Percentiles rank a stretch among this genome's conserved stretches.
Conservation (phyloP, 352 stramenopile species). For the Phytophthora foliorum region DNA sequence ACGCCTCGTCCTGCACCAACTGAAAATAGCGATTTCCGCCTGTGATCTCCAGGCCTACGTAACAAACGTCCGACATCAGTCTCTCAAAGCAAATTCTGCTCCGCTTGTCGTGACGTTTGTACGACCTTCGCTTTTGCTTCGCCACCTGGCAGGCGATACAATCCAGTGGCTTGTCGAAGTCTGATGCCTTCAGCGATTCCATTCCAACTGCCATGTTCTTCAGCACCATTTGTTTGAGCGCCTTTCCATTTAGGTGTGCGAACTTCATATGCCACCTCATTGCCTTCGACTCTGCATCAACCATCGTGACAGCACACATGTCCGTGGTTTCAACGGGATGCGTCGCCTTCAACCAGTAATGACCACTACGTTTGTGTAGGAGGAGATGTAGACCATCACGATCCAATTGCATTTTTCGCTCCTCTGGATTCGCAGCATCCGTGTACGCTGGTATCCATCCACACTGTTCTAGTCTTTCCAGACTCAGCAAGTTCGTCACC, state of each 20-base stretch:
- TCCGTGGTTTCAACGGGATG: too few relatives aligned
- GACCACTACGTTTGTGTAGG: too few relatives aligned
- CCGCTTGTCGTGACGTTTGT: not conserved
- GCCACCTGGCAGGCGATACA: not conserved
- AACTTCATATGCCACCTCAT: constrained; percentile 12
- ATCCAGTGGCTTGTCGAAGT: not conserved
- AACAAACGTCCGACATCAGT: constrained; percentile 7
- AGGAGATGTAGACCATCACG: too few relatives aligned
- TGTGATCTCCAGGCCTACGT: not conserved
- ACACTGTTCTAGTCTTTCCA: too few relatives aligned
- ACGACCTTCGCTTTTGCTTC: not conserved
- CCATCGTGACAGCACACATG: too few relatives aligned
- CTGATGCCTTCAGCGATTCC: not conserved
- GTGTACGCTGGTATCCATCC: too few relatives aligned
- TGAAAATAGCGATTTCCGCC: not conserved
- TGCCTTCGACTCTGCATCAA: not conserved
- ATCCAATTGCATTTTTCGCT: too few relatives aligned
- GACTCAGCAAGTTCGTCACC: too few relatives aligned
- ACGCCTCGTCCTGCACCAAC: constrained; percentile 2
- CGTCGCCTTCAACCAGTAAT: not conserved
- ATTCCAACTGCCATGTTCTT: not conserved
- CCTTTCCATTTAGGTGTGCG: not conserved
- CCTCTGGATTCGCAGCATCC: too few relatives aligned
- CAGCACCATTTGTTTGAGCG: not conserved
- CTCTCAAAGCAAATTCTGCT: not conserved